Base-by-base conservation (phyloP, 2,329 filamentous ascomycete species). In the Fusarium sp. region DNA sequence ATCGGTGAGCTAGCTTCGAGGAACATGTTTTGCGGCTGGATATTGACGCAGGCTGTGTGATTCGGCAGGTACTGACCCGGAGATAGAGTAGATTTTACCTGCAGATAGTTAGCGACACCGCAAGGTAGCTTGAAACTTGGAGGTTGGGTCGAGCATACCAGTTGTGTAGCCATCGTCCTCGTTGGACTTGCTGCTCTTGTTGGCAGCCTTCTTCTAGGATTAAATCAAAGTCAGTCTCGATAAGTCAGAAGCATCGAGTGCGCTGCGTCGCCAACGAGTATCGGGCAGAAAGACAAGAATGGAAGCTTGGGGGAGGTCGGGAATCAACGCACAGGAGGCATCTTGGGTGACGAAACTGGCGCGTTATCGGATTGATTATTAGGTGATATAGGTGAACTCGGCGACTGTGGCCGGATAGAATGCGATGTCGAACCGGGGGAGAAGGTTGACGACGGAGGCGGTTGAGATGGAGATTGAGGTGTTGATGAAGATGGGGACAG, bases 11-110 rank as follows among this genome's bases (percentile, higher is more conserved):
- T 41, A 31, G 44, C 52, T 65, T 58, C 60, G 37, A 34, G 45
- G 50, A 50, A 57, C 44, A 30, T 44, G 61, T 45, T 44, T 45
- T 45, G 49, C 44, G 50, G 50, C 19, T 53, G 53, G 50, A 44
- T 26, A 37, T 52, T 26, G 46, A 44, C 21, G 53, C 43, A 58
- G 31, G 30, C 25, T 55, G 53, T 46, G 37, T 26, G 31, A 46
- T 44, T 48, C 23, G 49, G 28, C 23, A 43, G 39, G 67, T 70
- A 85, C 85, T 80, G 74, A 88, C 86, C 90, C 90, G 71, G 86
- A 88, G 73, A 88, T 81, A 78, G 86, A 88, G 81, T 84, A 88
- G 80, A 88, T 86, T 82, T 87, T 88, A 84, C 86, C 86, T 88
- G 71, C 28, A 59, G 62, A 59, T 46, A 50, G 61, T 78, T 67